Base-by-base conservation (phyloP, 345 rosid species). In the Heritiera littoralis region DNA sequence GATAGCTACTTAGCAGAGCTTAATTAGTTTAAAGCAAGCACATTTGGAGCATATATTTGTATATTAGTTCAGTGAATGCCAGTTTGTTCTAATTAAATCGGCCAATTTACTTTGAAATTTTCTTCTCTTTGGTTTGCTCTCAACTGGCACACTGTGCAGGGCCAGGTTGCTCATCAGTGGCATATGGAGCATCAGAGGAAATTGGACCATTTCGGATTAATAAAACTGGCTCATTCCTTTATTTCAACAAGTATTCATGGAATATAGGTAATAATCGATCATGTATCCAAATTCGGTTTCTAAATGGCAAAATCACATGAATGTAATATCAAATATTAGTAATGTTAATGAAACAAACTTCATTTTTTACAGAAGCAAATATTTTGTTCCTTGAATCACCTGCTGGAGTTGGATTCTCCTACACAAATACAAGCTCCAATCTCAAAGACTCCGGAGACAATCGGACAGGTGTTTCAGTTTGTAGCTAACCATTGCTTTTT, bases 121-220 rank as follows among this genome's bases (percentile, higher is more conserved):
- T 4, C 2, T 3, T 2, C 11, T 23, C 9, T 59, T 9, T 59
- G 28, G 38, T 35, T 35, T 35, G 3, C 10, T 58, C 28, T n/a
- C 11, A 49, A 20, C 18, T 59, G 23, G 13, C 11, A 68, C n/a
- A 65, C 46, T 61, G n/a, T 80, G 83, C 91, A 95, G 99, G 99
- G 43, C 99, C 97, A 43, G 99, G 99, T 10, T 96, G 99, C 80
- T 96, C 99, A 11, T 96, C 99, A 0, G 85, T 96, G 48, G 99
- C 97, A 54, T 96, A 92, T 79, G 99, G 99, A 75, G 99, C 99
- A 54, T 92, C 97, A 0, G 99, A 93, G 83, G 99, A 96, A 83
- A 89, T 96, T 73, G 99, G 99, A 38, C 99, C 99, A 1, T 94
- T 94, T 82, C 85, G 97, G 80, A 87, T 96, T 69, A 87, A 91